Conservation (phyloP, 75 land plant genomes). For the Cryptomeria japonica region DNA sequence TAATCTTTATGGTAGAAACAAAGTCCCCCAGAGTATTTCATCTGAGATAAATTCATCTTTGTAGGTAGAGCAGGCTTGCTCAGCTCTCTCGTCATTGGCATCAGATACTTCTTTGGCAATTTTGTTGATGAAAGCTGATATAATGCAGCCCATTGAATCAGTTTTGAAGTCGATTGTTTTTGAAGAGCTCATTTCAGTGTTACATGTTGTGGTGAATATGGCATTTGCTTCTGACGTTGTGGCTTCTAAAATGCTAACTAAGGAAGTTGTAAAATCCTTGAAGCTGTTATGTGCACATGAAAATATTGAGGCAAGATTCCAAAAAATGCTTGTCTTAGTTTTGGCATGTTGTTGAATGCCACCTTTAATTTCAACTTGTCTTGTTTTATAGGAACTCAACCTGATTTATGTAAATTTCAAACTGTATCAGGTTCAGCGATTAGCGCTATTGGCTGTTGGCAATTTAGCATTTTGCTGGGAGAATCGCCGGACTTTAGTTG, state of each 20-base stretch:
- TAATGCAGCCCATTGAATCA: slow-evolving; percentile 87
- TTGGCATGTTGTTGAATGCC: background rate
- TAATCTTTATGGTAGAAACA: background rate
- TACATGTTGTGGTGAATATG: slow-evolving; percentile 79
- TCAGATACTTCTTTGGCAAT: slow-evolving; percentile 78
- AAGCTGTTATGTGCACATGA: slow-evolving; percentile 86
- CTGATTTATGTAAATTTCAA: background rate
- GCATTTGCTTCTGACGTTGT: slow-evolving; percentile 93
- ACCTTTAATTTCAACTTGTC: background rate
- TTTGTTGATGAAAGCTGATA: slow-evolving; percentile 86
- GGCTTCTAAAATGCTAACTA: slow-evolving; percentile 88
- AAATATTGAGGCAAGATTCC: slow-evolving; percentile 65
- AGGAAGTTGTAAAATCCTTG: slow-evolving; percentile 80
- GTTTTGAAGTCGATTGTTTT: slow-evolving; percentile 56
- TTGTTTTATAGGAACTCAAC: background rate
- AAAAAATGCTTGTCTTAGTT: background rate
- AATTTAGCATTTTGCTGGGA: slow-evolving; percentile 92
- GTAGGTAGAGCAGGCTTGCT: slow-evolving; percentile 97
- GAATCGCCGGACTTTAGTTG: slow-evolving; percentile 73
- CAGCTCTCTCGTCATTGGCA: slow-evolving; percentile 89
- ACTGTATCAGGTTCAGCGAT: slow-evolving; percentile 74
- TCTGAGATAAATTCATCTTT: slow-evolving; percentile 11
- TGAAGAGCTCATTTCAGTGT: slow-evolving; percentile 84
- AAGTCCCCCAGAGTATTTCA: background rate
- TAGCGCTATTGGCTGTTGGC: slow-evolving; percentile 82